Evolutionary conservation across 345 rosid species (phyloP).

Genomic region (Salix brachista): DNA sequence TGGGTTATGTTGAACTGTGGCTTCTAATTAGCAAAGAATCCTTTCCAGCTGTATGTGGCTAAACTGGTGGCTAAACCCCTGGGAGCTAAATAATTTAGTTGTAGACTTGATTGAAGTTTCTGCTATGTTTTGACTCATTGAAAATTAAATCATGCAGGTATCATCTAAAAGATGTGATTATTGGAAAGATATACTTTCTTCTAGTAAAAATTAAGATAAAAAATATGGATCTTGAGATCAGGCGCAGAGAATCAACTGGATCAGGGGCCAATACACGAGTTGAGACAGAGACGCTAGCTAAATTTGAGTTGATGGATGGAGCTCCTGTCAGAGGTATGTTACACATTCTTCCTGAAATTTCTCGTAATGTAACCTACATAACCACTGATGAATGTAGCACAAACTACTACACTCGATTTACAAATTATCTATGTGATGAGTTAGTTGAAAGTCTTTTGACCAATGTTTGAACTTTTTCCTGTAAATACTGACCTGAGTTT

Average conservation of each 20-base stretch:
- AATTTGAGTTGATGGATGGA: constrained; percentile 98
- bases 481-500: background rate
- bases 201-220: constrained; percentile 98
- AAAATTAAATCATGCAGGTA: constrained; percentile 51
- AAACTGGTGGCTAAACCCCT: background rate
- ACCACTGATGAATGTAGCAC: background rate
- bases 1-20: background rate
- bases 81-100: background rate
- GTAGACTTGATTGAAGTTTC: background rate
- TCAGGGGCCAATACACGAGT: constrained; percentile 94
- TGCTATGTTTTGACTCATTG: constrained; percentile 9
- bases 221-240: constrained; percentile 98
- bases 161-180: constrained; percentile 91
- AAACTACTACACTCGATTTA: background rate
- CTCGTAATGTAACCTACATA: background rate
- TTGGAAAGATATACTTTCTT: constrained; percentile 96
- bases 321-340: constrained; percentile 93
- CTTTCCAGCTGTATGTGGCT: background rate
- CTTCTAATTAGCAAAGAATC: background rate
- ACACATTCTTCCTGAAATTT: background rate
- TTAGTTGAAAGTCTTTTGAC: background rate
- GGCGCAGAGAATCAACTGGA: constrained; percentile 96
- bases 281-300: constrained; percentile 96
- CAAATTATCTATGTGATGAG: background rate
- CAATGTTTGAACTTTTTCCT: background rate